phyloP scores from a whole-genome alignment of 176 grass and related monocot species.

The Saccharum officinarum region DNA sequence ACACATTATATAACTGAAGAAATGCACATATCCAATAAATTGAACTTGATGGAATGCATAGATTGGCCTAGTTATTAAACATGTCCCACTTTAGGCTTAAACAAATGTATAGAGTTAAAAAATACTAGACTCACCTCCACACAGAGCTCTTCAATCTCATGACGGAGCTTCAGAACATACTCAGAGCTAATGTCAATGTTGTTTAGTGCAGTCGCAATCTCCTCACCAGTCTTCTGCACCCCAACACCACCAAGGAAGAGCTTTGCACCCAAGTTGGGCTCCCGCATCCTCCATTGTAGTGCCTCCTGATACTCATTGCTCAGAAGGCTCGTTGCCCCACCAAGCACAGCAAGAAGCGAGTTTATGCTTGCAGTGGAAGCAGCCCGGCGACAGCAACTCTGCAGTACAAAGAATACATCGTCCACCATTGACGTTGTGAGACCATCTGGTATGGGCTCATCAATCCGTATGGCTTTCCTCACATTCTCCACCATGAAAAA shows the following conservation, averaged over 20 bases:
- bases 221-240: conserved; percentile 80
- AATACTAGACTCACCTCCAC: conserved; percentile 50
- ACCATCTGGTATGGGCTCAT: conserved; percentile 64
- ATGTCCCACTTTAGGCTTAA: not conserved
- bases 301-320: conserved; percentile 96
- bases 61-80: not conserved
- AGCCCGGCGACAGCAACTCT: conserved; percentile 79
- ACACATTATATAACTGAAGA: not conserved
- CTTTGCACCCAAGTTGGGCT: conserved; percentile 84
- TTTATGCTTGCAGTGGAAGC: conserved; percentile 87
- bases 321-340: conserved; percentile 66
- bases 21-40: not conserved
- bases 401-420: conserved; percentile 86
- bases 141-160: conserved; percentile 88
- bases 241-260: conserved; percentile 88
- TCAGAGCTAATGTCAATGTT: conserved; percentile 92
- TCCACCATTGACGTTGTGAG: conserved; percentile 93
- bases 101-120: conserved; percentile 8
- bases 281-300: conserved; percentile 77
- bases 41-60: conserved; percentile 13
- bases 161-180: conserved; percentile 85
- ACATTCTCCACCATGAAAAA: conserved; percentile 99
- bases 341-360: conserved; percentile 79
- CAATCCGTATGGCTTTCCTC: conserved; percentile 87
- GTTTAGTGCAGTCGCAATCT: conserved; percentile 87